Evolutionary conservation across 345 rosid species (phyloP), one percentile per base, ranked within the genome.

Genomic region (Salix viminalis): DNA sequence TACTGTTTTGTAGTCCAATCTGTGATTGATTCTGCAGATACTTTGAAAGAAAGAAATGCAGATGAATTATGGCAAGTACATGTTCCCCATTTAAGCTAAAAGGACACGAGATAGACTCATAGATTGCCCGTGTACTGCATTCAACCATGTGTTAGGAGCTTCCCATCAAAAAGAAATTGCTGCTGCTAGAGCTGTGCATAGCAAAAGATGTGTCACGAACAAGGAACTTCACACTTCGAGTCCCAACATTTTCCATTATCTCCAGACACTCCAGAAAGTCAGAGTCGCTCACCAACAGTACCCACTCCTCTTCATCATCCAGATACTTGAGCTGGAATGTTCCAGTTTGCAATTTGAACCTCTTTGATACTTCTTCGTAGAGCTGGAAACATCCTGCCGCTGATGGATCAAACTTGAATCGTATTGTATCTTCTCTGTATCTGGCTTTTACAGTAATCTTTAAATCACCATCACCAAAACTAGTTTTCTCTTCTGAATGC

Each of bases 261-360:
- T 93, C 97, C 10, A 93, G 72, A 65, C 97, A 95, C 86, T 93
- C 99, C 67, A 89, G 89, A 61, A 91, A 88, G 86, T 95, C 99
- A 2, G 88, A 88, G 79, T 93, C 94, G 46, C 78, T 88, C 28
- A 86, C 86, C 61, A 93, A 73, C 88, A 95, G 74, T 75, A 95
- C 96, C 97, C 97, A 95, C 78, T 95, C 97, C 23, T 91, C 93
- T 76, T 95, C 99, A 11, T 93, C 99, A 11, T 93, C 98, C 41
- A 95, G 79, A 74, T 95, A 93, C 83, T 87, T 91, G 73, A 94
- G 91, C 81, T 87, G 93, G 89, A 94, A 94, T 2, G 88, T 75
- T 7, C 92, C 95, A 2, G 79, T 85, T 70, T 87, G 89, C 72
- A 94, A 65, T 73, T 87, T 91, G 87, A 94, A 90, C 72, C 99